These are phyloP conservation scores for Coniochaeta ligniaria DNA, from an alignment of 2,329 filamentous ascomycete species.

Conservation along the genomic window DNA sequence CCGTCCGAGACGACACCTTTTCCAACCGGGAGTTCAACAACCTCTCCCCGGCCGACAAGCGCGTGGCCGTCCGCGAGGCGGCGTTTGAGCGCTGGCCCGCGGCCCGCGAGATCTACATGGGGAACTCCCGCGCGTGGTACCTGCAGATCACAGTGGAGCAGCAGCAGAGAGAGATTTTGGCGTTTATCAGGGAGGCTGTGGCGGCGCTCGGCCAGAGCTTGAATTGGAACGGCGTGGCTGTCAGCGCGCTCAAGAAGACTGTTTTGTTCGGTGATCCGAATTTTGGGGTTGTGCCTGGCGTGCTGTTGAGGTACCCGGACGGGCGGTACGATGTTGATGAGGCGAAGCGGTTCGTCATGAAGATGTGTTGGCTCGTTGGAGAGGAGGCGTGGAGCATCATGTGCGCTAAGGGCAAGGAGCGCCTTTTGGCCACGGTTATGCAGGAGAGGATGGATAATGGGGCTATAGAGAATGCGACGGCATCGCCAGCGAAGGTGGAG, in stretches of 20 bases:
- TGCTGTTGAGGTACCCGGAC: constrained; percentile 21
- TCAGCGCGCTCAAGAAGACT: constrained; percentile 40
- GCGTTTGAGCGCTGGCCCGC: constrained; percentile 44
- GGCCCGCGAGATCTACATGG: constrained; percentile 34
- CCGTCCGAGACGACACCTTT: not conserved
- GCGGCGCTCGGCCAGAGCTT: constrained; percentile 13
- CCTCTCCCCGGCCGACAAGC: constrained; percentile 12
- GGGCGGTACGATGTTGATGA: constrained; percentile 36
- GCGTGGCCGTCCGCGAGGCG: constrained; percentile 41
- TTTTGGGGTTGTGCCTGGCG: constrained; percentile 23
- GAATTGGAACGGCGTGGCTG: not conserved
- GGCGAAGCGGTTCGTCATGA: constrained; percentile 32
- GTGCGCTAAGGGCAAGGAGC: not conserved
- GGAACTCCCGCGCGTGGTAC: constrained; percentile 32
- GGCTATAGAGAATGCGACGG: not conserved
- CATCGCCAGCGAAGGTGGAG: not conserved
- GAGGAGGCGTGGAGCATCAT: constrained; percentile 10
- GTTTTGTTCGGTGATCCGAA: constrained; percentile 35
- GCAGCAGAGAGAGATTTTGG: constrained; percentile 22
- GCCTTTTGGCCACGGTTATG: too few species aligned
- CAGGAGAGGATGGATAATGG: not conserved
- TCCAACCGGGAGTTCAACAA: not conserved
- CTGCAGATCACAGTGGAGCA: constrained; percentile 13
- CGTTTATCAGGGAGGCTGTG: constrained; percentile 27
- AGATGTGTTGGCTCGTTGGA: constrained; percentile 27